Conservation (phyloP, 768 basidiomycete genomes). For the Lactifluus volemus region DNA sequence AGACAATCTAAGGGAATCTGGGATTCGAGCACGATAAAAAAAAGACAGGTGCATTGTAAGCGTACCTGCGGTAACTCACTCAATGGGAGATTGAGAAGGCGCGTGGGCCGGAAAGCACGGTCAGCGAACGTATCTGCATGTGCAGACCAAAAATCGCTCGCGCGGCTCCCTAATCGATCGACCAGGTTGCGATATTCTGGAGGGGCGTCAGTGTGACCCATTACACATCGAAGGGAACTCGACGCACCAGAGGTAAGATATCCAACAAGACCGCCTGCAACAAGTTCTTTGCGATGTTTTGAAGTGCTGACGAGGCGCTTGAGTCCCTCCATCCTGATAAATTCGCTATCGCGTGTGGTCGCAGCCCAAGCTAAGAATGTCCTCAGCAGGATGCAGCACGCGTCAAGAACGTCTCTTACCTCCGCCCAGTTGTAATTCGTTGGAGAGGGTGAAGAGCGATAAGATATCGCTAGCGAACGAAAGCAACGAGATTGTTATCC, state of each 20-base stretch:
- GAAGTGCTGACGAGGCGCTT: constrained; percentile 44
- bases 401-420: neutral
- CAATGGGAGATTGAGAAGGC: constrained; percentile 2
- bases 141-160: constrained; percentile 10
- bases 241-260: constrained; percentile 39
- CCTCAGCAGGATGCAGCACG: neutral
- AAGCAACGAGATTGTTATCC: constrained; percentile 47
- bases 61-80: constrained; percentile 17
- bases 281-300: constrained; percentile 62
- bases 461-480: constrained; percentile 45
- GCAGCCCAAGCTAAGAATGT: constrained; percentile 58
- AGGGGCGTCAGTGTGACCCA: neutral
- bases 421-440: neutral
- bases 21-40: neutral
- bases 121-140: neutral
- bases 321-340: constrained; percentile 54
- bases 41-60: too few species aligned
- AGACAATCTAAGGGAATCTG: constrained; percentile 11
- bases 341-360: constrained; percentile 55
- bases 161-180: constrained; percentile 9
- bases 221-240: neutral
- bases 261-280: constrained; percentile 52
- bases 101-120: neutral
- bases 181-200: constrained; percentile 11
- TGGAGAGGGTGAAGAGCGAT: constrained; percentile 26